These are phyloP conservation scores for Periconia sp. DNA, from an alignment of 2,329 filamentous ascomycete genomes.

Conservation along the genomic window DNA sequence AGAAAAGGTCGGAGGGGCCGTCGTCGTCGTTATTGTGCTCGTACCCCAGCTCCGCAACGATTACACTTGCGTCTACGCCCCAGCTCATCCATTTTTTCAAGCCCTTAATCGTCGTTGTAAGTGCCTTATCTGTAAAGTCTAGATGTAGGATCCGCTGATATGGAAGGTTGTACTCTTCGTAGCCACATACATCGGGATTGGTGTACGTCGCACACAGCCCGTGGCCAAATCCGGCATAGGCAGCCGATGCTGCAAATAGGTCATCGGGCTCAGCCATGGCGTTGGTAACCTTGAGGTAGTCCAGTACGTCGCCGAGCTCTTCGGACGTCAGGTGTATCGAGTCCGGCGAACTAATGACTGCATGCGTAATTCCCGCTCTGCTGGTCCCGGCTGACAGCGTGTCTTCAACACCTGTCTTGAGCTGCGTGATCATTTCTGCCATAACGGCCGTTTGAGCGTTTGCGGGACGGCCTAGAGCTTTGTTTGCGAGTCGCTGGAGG, in stretches of 20 bases:
- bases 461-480: slow-evolving; percentile 1
- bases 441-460: slow-evolving; percentile 4
- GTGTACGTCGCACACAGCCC: slow-evolving; percentile 3
- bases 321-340: slow-evolving; percentile 1
- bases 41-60: neutral
- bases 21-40: neutral
- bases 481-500: slow-evolving; percentile 3
- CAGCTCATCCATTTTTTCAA: neutral
- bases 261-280: slow-evolving; percentile 2
- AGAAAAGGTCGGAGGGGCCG: neutral
- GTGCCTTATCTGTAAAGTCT: slow-evolving; percentile 3
- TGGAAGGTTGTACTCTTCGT: slow-evolving; percentile 1
- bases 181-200: neutral
- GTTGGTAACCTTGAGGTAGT: slow-evolving; percentile 5
- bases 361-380: slow-evolving; percentile 1
- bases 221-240: slow-evolving; percentile 2
- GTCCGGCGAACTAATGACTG: slow-evolving; percentile 6
- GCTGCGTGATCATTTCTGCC: slow-evolving; percentile 2
- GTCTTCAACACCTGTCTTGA: neutral
- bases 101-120: slow-evolving; percentile 2
- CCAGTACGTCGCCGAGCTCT: slow-evolving; percentile 4
- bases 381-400: neutral
- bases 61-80: neutral
- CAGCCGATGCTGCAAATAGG: slow-evolving; percentile 2
- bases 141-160: slow-evolving; percentile 1